phyloP scores from a whole-genome alignment of 2,329 filamentous ascomycete species.

The Microdochium paspali region DNA sequence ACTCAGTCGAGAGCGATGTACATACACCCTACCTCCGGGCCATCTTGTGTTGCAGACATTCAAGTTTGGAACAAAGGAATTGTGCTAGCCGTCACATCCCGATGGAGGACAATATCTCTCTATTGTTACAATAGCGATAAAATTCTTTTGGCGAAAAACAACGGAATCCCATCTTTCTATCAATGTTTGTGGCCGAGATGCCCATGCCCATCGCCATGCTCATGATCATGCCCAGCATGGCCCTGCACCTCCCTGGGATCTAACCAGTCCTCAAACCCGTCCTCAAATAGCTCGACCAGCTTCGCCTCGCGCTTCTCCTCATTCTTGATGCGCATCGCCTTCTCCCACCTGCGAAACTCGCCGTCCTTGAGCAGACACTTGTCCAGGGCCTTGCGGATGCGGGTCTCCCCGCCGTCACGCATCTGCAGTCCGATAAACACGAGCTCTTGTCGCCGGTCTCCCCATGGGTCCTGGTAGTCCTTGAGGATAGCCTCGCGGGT shows the following conservation, averaged over 20 bases:
- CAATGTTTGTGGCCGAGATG: constrained; percentile 7
- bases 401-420: constrained; percentile 27
- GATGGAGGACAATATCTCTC: too few relatives aligned
- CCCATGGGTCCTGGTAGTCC: constrained; percentile 51
- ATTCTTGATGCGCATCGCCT: constrained; percentile 10
- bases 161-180: neutral
- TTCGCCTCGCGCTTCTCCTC: constrained; percentile 9
- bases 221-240: constrained; percentile 4
- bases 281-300: constrained; percentile 16
- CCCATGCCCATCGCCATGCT: constrained; percentile 13
- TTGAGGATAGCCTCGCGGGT: constrained; percentile 37
- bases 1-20: too few relatives aligned
- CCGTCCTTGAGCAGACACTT: constrained; percentile 49
- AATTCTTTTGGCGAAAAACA: neutral
- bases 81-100: too few relatives aligned
- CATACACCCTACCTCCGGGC: too few relatives aligned
- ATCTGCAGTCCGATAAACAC: constrained; percentile 65
- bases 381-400: constrained; percentile 45
- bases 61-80: too few relatives aligned
- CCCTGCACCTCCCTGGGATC: constrained; percentile 27
- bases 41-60: too few relatives aligned
- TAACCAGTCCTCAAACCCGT: constrained; percentile 21
- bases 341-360: constrained; percentile 38
- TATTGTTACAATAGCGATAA: neutral
- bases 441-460: constrained; percentile 61